Conservation (phyloP, 257 asterid species). For the Mitragyna speciosa region DNA sequence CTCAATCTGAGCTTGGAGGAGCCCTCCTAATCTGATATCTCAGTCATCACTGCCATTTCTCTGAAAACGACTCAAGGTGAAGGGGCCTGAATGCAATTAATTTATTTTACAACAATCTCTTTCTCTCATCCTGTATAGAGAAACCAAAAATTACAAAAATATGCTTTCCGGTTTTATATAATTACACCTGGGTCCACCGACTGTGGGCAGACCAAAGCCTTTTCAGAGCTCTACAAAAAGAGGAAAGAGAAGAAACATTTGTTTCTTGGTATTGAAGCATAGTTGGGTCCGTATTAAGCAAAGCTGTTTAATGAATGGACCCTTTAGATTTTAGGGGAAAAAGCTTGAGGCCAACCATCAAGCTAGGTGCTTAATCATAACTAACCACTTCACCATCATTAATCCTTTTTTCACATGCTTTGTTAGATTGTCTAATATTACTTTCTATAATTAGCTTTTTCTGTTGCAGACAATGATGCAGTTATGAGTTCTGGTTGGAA, state of each 20-base stretch:
- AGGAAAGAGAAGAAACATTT: conserved; percentile 16
- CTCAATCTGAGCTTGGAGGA: neutral
- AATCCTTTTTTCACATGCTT: conserved; percentile 28
- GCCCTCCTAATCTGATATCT: conserved; percentile 10
- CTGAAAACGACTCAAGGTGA: conserved; percentile 25
- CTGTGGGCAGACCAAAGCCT: conserved; percentile 18
- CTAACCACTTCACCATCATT: conserved; percentile 37
- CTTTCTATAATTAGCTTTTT: conserved; percentile 37
- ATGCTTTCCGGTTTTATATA: neutral
- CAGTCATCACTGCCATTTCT: conserved; percentile 10
- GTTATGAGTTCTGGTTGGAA: conserved; percentile 24
- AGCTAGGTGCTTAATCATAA: conserved; percentile 67
- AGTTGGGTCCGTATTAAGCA: conserved; percentile 65
- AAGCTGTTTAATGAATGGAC: conserved; percentile 39
- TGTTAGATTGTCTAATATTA: conserved; percentile 27
- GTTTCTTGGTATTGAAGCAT: conserved; percentile 84
- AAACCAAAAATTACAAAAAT: neutral
- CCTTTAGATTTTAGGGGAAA: conserved; percentile 40
- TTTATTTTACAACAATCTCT: no score
- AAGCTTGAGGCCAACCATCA: conserved; percentile 42
- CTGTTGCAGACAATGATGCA: conserved; percentile 47
- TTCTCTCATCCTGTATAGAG: neutral
- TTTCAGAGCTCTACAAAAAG: conserved; percentile 15
- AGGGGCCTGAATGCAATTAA: conserved; percentile 3
- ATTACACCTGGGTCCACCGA: conserved; percentile 36